These are phyloP conservation scores for Rhodotorula mucilaginosa DNA, from an alignment of 1,284 basidiomycete species.

Conservation along the genomic window DNA sequence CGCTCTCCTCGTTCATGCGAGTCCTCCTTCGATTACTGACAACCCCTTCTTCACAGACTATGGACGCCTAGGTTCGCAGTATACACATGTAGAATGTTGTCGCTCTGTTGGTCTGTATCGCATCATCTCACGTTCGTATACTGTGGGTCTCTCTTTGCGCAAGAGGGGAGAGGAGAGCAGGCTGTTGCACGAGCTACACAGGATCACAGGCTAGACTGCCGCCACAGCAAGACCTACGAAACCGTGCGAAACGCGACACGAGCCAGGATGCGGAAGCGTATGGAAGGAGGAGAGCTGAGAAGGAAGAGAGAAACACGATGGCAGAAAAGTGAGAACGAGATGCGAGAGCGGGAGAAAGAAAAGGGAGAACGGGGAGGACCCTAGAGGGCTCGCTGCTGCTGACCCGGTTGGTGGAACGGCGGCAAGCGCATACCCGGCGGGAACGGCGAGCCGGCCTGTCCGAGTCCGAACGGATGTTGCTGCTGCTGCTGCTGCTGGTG, in stretches of 20 bases:
- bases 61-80: slow-evolving; percentile 3
- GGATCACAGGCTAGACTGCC: too few relatives aligned
- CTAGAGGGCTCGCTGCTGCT: slow-evolving; percentile 4
- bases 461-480: slow-evolving; percentile 1
- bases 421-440: slow-evolving; percentile 21
- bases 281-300: background rate
- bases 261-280: background rate
- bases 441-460: slow-evolving; percentile 4
- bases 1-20: background rate
- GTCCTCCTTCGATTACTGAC: background rate
- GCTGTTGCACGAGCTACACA: background rate
- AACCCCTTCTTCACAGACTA: background rate
- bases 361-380: background rate
- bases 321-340: background rate
- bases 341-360: background rate
- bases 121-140: background rate
- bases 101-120: background rate
- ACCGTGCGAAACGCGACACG: background rate
- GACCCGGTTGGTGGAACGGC: slow-evolving; percentile 1
- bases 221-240: background rate
- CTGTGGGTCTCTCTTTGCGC: background rate
- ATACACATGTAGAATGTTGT: background rate
- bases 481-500: slow-evolving; percentile 13
- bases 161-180: background rate
- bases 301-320: background rate